Percentiles rank a stretch among this genome's conserved stretches.
These are phyloP conservation scores for Sporothrix mexicana DNA, from an alignment of 2,329 filamentous ascomycete species.

Conservation along the genomic window DNA sequence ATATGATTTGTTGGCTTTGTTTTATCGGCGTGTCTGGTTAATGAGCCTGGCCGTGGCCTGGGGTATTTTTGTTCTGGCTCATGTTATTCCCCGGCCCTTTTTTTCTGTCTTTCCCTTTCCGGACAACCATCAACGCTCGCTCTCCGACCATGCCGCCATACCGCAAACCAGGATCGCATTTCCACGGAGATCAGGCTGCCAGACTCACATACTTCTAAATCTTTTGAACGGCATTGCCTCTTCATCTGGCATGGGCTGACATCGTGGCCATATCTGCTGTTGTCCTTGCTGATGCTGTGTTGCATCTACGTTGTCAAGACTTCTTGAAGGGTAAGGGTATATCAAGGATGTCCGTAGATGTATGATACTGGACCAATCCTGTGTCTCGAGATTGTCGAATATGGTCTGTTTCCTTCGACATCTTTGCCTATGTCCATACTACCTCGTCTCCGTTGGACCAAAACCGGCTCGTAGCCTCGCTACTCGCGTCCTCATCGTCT, in stretches of 20 bases:
- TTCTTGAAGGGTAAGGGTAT: not conserved
- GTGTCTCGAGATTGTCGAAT: not conserved
- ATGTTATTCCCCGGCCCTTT: not conserved
- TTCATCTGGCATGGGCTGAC: not conserved
- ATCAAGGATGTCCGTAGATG: not conserved
- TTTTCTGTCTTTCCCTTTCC: not conserved
- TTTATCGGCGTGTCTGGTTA: constrained; percentile 25
- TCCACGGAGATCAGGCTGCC: not conserved
- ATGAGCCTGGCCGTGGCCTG: not conserved
- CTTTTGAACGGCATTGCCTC: not conserved
- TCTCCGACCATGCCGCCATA: not conserved
- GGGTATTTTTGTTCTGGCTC: not conserved
- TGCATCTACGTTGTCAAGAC: constrained; percentile 1
- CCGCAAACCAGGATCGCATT: constrained; percentile 18
- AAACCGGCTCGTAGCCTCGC: not conserved
- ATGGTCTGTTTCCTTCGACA: constrained; percentile 3
- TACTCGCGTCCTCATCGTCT: not conserved
- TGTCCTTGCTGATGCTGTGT: not conserved
- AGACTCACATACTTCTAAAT: not conserved
- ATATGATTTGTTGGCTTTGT: constrained; percentile 7
- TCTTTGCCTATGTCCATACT: not conserved
- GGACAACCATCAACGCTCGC: not conserved
- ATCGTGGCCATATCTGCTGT: not conserved
- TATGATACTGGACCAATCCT: not conserved
- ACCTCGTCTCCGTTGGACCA: not conserved